Evolutionary conservation across 2,329 filamentous ascomycete species (phyloP).

Genomic region (Madurella fahalii): DNA sequence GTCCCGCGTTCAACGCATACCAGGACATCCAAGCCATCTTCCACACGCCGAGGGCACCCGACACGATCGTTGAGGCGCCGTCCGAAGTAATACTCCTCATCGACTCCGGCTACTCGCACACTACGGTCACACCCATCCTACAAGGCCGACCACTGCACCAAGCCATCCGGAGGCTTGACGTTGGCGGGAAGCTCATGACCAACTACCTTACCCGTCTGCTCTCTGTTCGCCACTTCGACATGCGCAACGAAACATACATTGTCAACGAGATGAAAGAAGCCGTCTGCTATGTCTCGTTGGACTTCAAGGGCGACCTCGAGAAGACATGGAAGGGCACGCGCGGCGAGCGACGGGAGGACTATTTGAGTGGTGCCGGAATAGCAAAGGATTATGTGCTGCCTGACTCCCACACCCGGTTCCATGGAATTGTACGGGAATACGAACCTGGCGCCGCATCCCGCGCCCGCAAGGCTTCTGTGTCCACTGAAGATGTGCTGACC

Average conservation of each 20-base stretch:
- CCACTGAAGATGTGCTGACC: conserved; percentile 75
- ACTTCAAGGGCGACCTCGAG: conserved; percentile 77
- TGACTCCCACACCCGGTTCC: conserved; percentile 59
- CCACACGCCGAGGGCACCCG: conserved; percentile 50
- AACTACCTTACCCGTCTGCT: conserved; percentile 89
- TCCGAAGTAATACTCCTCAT: conserved; percentile 82
- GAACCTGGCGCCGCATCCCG: conserved; percentile 62
- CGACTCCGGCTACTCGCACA: conserved; percentile 90
- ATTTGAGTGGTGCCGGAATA: conserved; percentile 53
- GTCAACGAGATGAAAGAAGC: conserved; percentile 96
- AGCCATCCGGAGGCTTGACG: conserved; percentile 77
- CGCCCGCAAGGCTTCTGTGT: conserved; percentile 39
- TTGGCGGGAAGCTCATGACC: conserved; percentile 89
- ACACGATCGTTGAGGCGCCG: conserved; percentile 46
- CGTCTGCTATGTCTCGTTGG: conserved; percentile 73
- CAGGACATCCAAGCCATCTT: conserved; percentile 70
- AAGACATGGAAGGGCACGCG: conserved; percentile 75
- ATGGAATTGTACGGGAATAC: conserved; percentile 72
- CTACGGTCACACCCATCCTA: conserved; percentile 82
- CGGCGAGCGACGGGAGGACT: conserved; percentile 51
- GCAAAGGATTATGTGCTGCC: conserved; percentile 91
- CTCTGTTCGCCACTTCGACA: conserved; percentile 88
- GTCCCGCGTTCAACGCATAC: conserved; percentile 74
- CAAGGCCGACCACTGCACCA: conserved; percentile 75
- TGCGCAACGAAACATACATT: conserved; percentile 88